Evolutionary conservation across 164 flowering plant genomes (phyloP), one percentile per base, ranked within the genome.

Genomic region (Chimonanthus salicifolius): DNA sequence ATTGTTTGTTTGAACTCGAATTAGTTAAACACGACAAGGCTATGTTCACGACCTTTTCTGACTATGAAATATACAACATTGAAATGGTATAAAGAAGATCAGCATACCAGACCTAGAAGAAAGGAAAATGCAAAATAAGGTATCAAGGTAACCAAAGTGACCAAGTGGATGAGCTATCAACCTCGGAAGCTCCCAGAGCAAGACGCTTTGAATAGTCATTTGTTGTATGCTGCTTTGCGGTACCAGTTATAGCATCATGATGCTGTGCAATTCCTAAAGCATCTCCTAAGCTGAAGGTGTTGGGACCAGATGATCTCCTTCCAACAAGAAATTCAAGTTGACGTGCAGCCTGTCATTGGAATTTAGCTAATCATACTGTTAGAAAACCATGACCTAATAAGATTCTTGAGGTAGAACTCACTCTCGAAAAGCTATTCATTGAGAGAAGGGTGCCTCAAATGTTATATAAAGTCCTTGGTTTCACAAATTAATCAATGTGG

Each of bases 241-340:
- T 96, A 62, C 99, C 98, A 82, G 83, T 83, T 71, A 96, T 94
- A 68, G 89, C 99, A 89, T 96, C 99, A 78, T 95, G 98, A 83
- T 95, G 98, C 78, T 95, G 98, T 72, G 91, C 94, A 77, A 95
- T 85, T 50, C 94, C 98, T 77, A 96, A 83, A 73, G 99, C 98
- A 86, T 94, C 94, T 4, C 87, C 99, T 69, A 96, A 78, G 66
- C 78, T 71, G 73, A 88, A 89, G 44, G 94, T 89, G 16, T 84
- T 90, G 43, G 91, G 88, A 43, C 93, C 87, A 47, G 85, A 78
- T 44, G 69, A 72, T 67, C 70, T 79, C 79, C 89, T 90, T 60
- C 98, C 98, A 78, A 49, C 77, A 62, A 90, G 83, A 78, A 83
- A 86, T 71, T 96, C 99, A 49, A 96, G 80, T 79, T 96, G 98